Base-by-base conservation (phyloP, 352 stramenopile genomes). In the Sclerospora graminicola region DNA sequence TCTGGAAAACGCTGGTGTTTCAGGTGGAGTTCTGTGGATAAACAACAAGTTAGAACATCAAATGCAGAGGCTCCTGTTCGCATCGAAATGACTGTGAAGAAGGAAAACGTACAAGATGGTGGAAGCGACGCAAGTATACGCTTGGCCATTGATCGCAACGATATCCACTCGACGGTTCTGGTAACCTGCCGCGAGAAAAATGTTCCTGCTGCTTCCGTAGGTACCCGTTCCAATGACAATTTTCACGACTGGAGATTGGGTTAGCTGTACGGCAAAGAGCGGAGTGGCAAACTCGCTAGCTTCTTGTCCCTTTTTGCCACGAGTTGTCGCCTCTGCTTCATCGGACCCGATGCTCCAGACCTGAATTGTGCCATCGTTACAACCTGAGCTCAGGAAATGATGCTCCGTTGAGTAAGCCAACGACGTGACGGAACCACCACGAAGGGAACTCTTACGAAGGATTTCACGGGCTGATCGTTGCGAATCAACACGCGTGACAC, bases 401-500 rank as follows among this genome's bases (percentile, higher is more conserved):
- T 57, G 45, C 14, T 61, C 14, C 0, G 76, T 82, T 16, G 67
- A 54, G 51, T 83, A 91, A 19, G 76, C 58, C 7, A 91, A 51
- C 7, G 51, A 61, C 14, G 63, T 56, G 26, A 86, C 48, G 2
- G 74, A 66, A 34, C 57, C 69, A 43, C 55, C 83, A 34, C 76
- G 69, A 44, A 71, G 76, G 18, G 68, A 51, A 14, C 61, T 72
- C 41, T 89, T 89, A 27, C 79, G 75, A 2, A 71, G 62, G 23
- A 91, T 83, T 53, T 88, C 84, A 43, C 82, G 81, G 7, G 63
- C 62, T 39, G 60, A 51, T 19, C 79, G 76, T 9, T 44, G 51
- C 11, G 60, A 66, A 36, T 80, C 70, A 1, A 81, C 54, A 4
- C 57, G 41, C 14, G 69, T 65, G 14, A 83, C 66, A 21, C 77